phyloP scores from a whole-genome alignment of 805 yeast species.

The Clavispora santaluciae region DNA sequence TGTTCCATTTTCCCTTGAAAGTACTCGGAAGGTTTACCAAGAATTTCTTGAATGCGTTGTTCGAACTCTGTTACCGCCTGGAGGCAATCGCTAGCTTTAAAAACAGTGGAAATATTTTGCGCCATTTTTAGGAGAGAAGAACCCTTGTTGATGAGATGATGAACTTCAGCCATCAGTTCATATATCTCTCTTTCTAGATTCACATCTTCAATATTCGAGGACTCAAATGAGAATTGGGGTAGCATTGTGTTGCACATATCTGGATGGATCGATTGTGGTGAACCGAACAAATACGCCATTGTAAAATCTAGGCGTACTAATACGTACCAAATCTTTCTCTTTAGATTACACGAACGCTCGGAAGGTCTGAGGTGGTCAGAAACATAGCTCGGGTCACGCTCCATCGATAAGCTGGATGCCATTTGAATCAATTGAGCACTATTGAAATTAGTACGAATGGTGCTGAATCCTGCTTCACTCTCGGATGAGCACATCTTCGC shows the following conservation, averaged over 20 bases:
- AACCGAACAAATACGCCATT: constrained; percentile 8
- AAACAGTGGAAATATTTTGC: constrained; percentile 3
- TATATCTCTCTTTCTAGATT: constrained; percentile 7
- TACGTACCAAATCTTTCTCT: constrained; percentile 15
- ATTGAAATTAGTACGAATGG: constrained; percentile 6
- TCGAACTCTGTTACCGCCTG: constrained; percentile 10
- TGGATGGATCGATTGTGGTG: constrained; percentile 7
- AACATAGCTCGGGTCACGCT: constrained; percentile 14
- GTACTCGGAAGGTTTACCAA: constrained; percentile 10
- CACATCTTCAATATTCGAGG: constrained; percentile 9
- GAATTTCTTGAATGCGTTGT: constrained; percentile 1
- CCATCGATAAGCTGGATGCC: constrained; percentile 11
- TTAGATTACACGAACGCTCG: constrained; percentile 8
- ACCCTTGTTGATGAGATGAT: constrained; percentile 5
- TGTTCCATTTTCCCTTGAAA: background rate
- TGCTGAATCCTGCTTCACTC: constrained; percentile 9
- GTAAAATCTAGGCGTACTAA: constrained; percentile 11
- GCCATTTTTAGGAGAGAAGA: constrained; percentile 8
- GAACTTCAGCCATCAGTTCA: constrained; percentile 2
- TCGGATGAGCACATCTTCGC: constrained; percentile 13
- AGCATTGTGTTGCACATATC: constrained; percentile 8
- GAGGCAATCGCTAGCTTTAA: constrained; percentile 6
- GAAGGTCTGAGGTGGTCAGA: constrained; percentile 4
- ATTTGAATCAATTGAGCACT: constrained; percentile 7
- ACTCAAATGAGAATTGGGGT: constrained; percentile 6